These are phyloP conservation scores for Boletus smithii DNA, from an alignment of 1,284 basidiomycete species.

Conservation along the genomic window DNA sequence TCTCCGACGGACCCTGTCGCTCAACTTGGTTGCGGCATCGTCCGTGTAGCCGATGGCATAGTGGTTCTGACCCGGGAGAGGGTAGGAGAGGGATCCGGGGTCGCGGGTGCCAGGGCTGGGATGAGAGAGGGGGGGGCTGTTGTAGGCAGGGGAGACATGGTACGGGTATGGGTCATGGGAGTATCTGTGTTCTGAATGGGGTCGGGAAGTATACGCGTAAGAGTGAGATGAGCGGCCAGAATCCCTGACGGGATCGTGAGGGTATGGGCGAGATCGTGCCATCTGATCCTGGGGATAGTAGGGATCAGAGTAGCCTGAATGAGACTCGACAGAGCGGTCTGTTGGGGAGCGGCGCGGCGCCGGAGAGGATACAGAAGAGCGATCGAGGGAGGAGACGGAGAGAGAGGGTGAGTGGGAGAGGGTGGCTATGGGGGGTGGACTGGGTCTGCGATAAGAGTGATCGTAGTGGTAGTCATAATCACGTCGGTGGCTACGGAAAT, in stretches of 20 bases:
- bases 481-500: slow-evolving; percentile 36
- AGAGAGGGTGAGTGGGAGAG: slow-evolving; percentile 60
- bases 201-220: slow-evolving; percentile 31
- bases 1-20: slow-evolving; percentile 65
- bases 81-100: slow-evolving; percentile 28
- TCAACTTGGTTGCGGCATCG: slow-evolving; percentile 73
- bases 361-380: slow-evolving; percentile 57
- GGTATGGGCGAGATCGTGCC: slow-evolving; percentile 34
- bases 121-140: slow-evolving; percentile 30
- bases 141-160: slow-evolving; percentile 27
- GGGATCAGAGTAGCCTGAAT: slow-evolving; percentile 28
- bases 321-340: slow-evolving; percentile 27
- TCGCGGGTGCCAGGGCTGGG: slow-evolving; percentile 23
- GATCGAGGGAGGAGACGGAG: slow-evolving; percentile 56
- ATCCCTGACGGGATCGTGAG: slow-evolving; percentile 36
- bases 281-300: slow-evolving; percentile 36
- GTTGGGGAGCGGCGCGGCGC: slow-evolving; percentile 40
- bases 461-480: slow-evolving; percentile 39
- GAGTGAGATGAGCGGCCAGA: slow-evolving; percentile 27
- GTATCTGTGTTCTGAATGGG: slow-evolving; percentile 31
- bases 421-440: slow-evolving; percentile 54
- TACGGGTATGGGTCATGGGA: slow-evolving; percentile 34
- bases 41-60: slow-evolving; percentile 60
- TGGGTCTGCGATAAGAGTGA: slow-evolving; percentile 44
- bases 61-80: slow-evolving; percentile 37